These are phyloP conservation scores for Neurospora pannonica DNA, from an alignment of 495 filamentous ascomycete genomes.

Conservation along the genomic window DNA sequence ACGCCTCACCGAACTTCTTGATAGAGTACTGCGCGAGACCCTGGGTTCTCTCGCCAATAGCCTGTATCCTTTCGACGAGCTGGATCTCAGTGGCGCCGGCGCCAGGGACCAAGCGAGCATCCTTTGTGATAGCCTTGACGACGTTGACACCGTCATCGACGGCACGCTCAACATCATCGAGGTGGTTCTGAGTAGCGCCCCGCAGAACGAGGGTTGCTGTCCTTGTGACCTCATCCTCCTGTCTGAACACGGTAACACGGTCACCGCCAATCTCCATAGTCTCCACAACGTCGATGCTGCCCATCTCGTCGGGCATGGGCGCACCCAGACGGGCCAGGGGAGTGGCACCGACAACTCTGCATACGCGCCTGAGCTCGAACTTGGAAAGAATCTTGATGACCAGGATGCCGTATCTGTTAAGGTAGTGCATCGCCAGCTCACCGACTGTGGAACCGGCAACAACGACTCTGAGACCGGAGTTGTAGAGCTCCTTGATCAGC, in stretches of 20 bases:
- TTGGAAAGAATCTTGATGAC: conserved; percentile 97
- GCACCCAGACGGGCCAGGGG: conserved; percentile 91
- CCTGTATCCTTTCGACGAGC: conserved; percentile 82
- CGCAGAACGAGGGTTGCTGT: conserved; percentile 93
- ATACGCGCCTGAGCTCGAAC: conserved; percentile 88
- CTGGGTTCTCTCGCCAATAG: conserved; percentile 80
- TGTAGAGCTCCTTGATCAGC: conserved; percentile 88
- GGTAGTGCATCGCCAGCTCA: conserved; percentile 93
- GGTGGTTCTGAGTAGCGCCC: conserved; percentile 93
- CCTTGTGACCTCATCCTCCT: conserved; percentile 84
- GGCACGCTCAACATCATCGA: conserved; percentile 94
- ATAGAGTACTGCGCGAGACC: conserved; percentile 92
- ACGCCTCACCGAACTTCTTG: conserved; percentile 94
- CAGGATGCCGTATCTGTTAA: conserved; percentile 92
- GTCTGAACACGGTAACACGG: conserved; percentile 95
- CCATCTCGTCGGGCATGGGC: conserved; percentile 99
- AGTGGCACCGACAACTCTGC: conserved; percentile 92
- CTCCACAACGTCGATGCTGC: conserved; percentile 87
- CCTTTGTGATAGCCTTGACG: conserved; percentile 95
- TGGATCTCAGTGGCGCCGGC: conserved; percentile 95
- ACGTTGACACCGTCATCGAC: conserved; percentile 99
- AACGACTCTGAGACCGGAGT: conserved; percentile 85
- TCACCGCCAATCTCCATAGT: conserved; percentile 98
- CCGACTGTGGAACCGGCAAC: conserved; percentile 86
- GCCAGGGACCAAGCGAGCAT: conserved; percentile 82